A percentile compares a stretch with the other conserved stretches of the same genome.
phyloP scores from a whole-genome alignment of 202 grass and related monocot species.

The Hordeum pubiflorum region DNA sequence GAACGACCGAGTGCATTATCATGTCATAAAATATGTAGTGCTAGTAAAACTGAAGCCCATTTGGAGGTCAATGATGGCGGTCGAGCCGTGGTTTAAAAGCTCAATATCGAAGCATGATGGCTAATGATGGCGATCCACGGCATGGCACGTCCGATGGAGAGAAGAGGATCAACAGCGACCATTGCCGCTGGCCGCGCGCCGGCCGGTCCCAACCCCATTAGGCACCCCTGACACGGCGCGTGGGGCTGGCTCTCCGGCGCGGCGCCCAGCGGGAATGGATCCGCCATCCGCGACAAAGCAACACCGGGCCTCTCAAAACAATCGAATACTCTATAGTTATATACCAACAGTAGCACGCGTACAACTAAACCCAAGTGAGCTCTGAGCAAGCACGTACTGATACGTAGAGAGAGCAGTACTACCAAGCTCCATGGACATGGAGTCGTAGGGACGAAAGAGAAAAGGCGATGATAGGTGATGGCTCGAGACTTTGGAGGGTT shows the following conservation, averaged over 20 bases:
- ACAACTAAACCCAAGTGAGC: neutral
- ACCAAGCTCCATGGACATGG: neutral
- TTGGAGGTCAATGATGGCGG: constrained; percentile 3
- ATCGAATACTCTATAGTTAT: neutral
- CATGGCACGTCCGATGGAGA: neutral
- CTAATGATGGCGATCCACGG: neutral
- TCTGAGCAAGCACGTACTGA: neutral
- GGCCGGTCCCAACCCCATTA: neutral
- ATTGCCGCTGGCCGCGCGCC: neutral
- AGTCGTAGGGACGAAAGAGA: neutral
- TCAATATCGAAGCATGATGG: neutral
- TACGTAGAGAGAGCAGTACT: neutral
- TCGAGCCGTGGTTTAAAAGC: neutral
- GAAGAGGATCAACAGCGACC: neutral
- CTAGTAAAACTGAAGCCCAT: neutral
- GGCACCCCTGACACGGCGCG: constrained; percentile 6
- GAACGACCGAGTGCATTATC: neutral
- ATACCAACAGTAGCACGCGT: neutral
- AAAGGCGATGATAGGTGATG: neutral
- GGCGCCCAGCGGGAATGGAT: constrained; percentile 12
- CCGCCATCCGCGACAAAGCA: neutral
- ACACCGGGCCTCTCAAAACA: neutral
- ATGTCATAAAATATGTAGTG: neutral
- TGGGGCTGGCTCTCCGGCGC: neutral
- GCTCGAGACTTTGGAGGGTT: neutral